Conservation (phyloP, 352 stramenopile species). For the Phytophthora boehmeriae region DNA sequence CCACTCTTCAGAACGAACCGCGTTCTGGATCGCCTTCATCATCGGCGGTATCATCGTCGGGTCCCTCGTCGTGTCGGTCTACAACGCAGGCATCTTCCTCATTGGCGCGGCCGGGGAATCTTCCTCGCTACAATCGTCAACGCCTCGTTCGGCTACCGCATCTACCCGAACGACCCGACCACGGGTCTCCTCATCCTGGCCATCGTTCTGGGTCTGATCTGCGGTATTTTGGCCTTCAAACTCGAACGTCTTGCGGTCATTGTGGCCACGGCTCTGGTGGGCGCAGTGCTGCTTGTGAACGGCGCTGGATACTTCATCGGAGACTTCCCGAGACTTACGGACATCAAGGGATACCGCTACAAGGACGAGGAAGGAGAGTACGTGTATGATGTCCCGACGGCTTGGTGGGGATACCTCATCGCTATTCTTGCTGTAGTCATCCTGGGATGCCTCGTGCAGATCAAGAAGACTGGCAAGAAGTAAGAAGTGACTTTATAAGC, state of each 20-base stretch:
- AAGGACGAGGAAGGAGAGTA: constrained; percentile 40
- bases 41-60: constrained; percentile 52
- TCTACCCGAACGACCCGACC: constrained; percentile 53
- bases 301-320: constrained; percentile 70
- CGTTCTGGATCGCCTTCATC: constrained; percentile 58
- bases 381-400: constrained; percentile 51
- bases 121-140: constrained; percentile 53
- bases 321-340: constrained; percentile 46
- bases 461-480: constrained; percentile 59
- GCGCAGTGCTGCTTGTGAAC: constrained; percentile 46
- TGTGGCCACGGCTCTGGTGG: constrained; percentile 61
- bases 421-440: constrained; percentile 51
- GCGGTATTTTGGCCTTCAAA: constrained; percentile 50
- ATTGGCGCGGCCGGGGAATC: constrained; percentile 49
- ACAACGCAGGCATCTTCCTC: constrained; percentile 59
- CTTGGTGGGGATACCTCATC: constrained; percentile 60
- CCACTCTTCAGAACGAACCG: constrained; percentile 50
- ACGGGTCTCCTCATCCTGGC: constrained; percentile 47
- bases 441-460: constrained; percentile 54
- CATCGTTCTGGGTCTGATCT: constrained; percentile 47
- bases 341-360: constrained; percentile 46
- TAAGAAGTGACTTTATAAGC: constrained; percentile 24
- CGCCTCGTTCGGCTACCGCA: constrained; percentile 54
- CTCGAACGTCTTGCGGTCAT: constrained; percentile 58
- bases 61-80: constrained; percentile 56